Percentiles rank a stretch among this genome's conserved stretches.
These are phyloP conservation scores for Byssochlamys sp. DNA, from an alignment of 2,329 filamentous ascomycete species.

Conservation along the genomic window DNA sequence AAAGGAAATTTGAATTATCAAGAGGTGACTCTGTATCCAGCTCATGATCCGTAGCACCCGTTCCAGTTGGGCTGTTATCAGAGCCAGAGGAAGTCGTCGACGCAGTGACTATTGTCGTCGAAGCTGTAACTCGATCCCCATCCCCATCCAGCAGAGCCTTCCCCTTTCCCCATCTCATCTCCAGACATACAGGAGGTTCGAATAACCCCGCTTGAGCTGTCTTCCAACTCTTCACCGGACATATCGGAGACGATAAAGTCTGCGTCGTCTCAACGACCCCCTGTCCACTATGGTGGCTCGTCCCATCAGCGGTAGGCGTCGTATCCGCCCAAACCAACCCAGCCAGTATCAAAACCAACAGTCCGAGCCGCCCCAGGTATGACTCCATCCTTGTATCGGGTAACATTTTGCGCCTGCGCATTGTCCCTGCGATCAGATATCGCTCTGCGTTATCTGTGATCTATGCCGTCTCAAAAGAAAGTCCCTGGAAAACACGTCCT, in stretches of 20 bases:
- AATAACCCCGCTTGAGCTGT: slow-evolving; percentile 13
- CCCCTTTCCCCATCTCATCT: slow-evolving; percentile 12
- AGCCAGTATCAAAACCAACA: background rate
- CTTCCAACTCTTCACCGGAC: slow-evolving; percentile 10
- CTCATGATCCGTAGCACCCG: slow-evolving; percentile 30
- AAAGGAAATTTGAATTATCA: slow-evolving; percentile 76
- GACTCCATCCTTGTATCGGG: background rate
- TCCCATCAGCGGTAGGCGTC: background rate
- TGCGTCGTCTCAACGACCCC: background rate
- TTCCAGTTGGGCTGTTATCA: slow-evolving; percentile 2
- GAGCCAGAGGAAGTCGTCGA: slow-evolving; percentile 1
- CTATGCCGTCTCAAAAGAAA: background rate
- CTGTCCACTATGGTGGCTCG: background rate
- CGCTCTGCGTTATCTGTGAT: background rate
- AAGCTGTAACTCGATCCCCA: slow-evolving; percentile 1
- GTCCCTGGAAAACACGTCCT: background rate
- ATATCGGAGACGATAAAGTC: slow-evolving; percentile 11
- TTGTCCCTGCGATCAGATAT: background rate
- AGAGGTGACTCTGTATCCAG: slow-evolving; percentile 56
- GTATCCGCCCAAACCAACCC: background rate
- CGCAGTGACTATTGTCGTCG: slow-evolving; percentile 1
- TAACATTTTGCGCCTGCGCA: background rate
- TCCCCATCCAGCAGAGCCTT: slow-evolving; percentile 2
- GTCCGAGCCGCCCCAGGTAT: background rate
- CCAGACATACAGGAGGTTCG: slow-evolving; percentile 18